These are phyloP conservation scores for Aureobasidium musti DNA, from an alignment of 2,329 filamentous ascomycete genomes.

Conservation along the genomic window DNA sequence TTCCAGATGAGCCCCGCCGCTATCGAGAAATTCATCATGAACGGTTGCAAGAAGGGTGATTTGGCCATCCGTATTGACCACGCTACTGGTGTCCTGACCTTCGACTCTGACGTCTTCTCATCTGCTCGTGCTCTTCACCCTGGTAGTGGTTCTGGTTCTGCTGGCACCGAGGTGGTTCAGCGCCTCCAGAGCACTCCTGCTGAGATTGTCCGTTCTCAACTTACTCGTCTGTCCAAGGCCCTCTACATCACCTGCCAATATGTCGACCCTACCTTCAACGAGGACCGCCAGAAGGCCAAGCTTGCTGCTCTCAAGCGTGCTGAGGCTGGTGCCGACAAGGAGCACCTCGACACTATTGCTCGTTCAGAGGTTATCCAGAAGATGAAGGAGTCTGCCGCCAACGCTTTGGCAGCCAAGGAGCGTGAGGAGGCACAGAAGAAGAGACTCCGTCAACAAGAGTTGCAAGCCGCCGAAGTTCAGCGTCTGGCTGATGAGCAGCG, in stretches of 20 bases:
- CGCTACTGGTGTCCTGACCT: slow-evolving; percentile 90
- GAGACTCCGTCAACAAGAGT: slow-evolving; percentile 79
- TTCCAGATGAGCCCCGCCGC: slow-evolving; percentile 89
- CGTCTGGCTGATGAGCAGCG: slow-evolving; percentile 90
- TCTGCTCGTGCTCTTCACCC: slow-evolving; percentile 89
- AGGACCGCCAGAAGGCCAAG: slow-evolving; percentile 75
- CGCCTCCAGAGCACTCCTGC: slow-evolving; percentile 96
- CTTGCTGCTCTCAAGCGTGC: slow-evolving; percentile 78
- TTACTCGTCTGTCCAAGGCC: slow-evolving; percentile 86
- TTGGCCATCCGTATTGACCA: slow-evolving; percentile 95
- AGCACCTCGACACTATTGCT: slow-evolving; percentile 80
- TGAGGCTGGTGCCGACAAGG: slow-evolving; percentile 84
- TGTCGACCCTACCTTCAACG: slow-evolving; percentile 86
- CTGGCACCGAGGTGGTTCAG: slow-evolving; percentile 88
- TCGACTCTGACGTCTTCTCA: slow-evolving; percentile 97
- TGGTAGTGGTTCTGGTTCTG: slow-evolving; percentile 80
- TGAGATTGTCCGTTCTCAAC: slow-evolving; percentile 93
- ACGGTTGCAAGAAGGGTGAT: slow-evolving; percentile 99
- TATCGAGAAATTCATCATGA: slow-evolving; percentile 99
- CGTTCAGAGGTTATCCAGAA: slow-evolving; percentile 92
- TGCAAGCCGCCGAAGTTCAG: slow-evolving; percentile 85
- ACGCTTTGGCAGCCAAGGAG: slow-evolving; percentile 82
- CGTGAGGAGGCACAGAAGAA: slow-evolving; percentile 90
- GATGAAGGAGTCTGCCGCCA: slow-evolving; percentile 94
- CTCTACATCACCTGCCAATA: slow-evolving; percentile 94